Evolutionary conservation across 495 filamentous ascomycete genomes (phyloP).

Genomic region (Aspergillus haitiensis): DNA sequence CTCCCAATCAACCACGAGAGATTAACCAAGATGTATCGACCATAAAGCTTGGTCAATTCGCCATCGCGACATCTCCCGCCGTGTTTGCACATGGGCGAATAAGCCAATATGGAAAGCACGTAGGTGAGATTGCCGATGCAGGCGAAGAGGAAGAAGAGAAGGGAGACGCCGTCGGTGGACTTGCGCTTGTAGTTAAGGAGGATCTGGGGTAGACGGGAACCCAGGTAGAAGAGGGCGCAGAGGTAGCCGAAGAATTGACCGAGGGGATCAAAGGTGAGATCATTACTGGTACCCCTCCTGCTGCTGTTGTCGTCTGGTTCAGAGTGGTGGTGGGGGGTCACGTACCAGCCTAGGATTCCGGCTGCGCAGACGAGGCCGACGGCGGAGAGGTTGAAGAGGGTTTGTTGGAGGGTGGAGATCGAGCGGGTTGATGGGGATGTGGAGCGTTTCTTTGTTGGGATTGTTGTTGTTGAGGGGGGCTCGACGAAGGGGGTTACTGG

Average conservation of each 20-base stretch:
- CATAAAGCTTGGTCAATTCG: slow-evolving; percentile 4
- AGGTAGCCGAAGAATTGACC: slow-evolving; percentile 88
- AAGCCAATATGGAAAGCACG: slow-evolving; percentile 82
- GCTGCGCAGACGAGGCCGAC: slow-evolving; percentile 77
- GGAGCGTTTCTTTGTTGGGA: slow-evolving; percentile 12
- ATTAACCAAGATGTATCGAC: slow-evolving; percentile 70
- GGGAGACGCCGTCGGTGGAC: slow-evolving; percentile 83
- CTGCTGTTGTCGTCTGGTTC: slow-evolving; percentile 1
- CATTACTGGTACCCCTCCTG: slow-evolving; percentile 27
- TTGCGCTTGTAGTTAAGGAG: slow-evolving; percentile 87
- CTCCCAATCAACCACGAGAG: slow-evolving; percentile 86
- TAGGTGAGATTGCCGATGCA: slow-evolving; percentile 94
- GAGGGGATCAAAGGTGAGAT: slow-evolving; percentile 64
- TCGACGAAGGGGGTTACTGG: slow-evolving; percentile 72
- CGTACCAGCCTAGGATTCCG: slow-evolving; percentile 82
- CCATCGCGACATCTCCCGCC: slow-evolving; percentile 44
- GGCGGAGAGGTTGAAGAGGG: slow-evolving; percentile 69
- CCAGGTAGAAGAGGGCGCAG: slow-evolving; percentile 84
- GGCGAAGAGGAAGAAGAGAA: slow-evolving; percentile 95
- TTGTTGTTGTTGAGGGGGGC: slow-evolving; percentile 17
- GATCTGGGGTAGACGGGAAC: slow-evolving; percentile 82
- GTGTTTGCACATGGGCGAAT: slow-evolving; percentile 23
- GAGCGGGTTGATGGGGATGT: slow-evolving; percentile 29
- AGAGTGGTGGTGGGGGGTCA: slow-evolving; percentile 45
- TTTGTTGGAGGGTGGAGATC: slow-evolving; percentile 54